Percentiles rank a stretch among this genome's conserved stretches.
phyloP scores from a whole-genome alignment of 192 early-diverging fungal genomes.

The Coemansia sp. region DNA sequence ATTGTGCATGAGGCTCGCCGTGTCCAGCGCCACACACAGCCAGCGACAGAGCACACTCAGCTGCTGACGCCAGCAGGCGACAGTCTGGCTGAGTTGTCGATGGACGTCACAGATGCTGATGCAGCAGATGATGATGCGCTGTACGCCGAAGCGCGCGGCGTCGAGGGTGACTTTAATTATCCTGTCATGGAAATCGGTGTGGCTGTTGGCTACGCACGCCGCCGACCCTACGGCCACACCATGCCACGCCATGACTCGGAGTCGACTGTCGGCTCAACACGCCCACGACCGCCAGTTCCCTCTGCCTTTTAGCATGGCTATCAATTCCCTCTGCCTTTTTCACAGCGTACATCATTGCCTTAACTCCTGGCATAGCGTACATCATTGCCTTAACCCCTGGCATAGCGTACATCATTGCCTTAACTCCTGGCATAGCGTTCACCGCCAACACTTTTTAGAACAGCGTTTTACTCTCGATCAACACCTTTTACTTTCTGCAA shows the following conservation, averaged over 20 bases:
- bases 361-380: not conserved
- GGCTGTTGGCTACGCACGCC: conserved; percentile 41
- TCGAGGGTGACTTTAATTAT: conserved; percentile 54
- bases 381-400: not conserved
- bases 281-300: conserved; percentile 1
- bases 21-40: conserved; percentile 16
- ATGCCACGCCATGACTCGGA: conserved; percentile 14
- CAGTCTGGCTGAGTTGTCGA: conserved; percentile 33
- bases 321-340: not conserved
- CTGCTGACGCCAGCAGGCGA: conserved; percentile 9
- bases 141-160: conserved; percentile 41
- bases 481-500: not conserved
- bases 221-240: conserved; percentile 44
- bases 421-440: not conserved
- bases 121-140: conserved; percentile 29
- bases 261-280: conserved; percentile 1
- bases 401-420: not conserved
- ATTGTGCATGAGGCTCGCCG: conserved; percentile 41
- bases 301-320: not conserved
- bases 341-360: not conserved
- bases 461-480: not conserved
- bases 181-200: conserved; percentile 54
- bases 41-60: conserved; percentile 34
- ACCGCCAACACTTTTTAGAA: not conserved
- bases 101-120: conserved; percentile 32